Conservation (phyloP, 345 rosid species). For the Syzygium grande region DNA sequence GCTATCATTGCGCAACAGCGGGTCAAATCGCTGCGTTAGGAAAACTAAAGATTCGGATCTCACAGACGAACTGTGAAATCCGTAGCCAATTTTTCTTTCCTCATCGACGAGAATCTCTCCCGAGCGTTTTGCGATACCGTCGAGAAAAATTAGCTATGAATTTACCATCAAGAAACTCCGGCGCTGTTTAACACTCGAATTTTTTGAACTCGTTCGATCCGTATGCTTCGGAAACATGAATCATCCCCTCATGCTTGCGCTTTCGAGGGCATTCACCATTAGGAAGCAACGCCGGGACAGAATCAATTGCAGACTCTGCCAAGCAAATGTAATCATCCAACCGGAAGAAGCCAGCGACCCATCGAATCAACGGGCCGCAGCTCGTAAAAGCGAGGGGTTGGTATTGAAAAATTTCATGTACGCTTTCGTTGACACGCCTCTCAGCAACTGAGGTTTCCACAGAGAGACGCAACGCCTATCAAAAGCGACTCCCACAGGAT, state of each 20-base stretch:
- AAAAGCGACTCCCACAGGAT: not conserved
- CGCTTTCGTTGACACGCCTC: slow-evolving; percentile 6
- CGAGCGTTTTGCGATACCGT: too few relatives aligned
- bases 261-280: not conserved
- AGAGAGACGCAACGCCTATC: slow-evolving; percentile 7
- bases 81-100: not conserved
- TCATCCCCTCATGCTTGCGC: not conserved
- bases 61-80: not conserved
- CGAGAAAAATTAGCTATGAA: not conserved
- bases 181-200: not conserved
- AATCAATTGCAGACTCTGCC: too few relatives aligned
- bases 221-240: slow-evolving; percentile 2
- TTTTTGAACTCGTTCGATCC: not conserved
- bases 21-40: too few relatives aligned
- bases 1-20: not conserved
- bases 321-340: not conserved
- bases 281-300: not conserved
- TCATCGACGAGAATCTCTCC: not conserved
- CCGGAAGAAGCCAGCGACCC: not conserved
- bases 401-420: not conserved
- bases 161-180: not conserved
- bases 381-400: not conserved
- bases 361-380: not conserved
- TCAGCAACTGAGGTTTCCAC: not conserved
- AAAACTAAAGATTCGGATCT: not conserved